A percentile compares a stretch with the other conserved stretches of the same genome.
Evolutionary conservation across 176 grass and related monocot species (phyloP).

Genomic region (Chloris gayana): DNA sequence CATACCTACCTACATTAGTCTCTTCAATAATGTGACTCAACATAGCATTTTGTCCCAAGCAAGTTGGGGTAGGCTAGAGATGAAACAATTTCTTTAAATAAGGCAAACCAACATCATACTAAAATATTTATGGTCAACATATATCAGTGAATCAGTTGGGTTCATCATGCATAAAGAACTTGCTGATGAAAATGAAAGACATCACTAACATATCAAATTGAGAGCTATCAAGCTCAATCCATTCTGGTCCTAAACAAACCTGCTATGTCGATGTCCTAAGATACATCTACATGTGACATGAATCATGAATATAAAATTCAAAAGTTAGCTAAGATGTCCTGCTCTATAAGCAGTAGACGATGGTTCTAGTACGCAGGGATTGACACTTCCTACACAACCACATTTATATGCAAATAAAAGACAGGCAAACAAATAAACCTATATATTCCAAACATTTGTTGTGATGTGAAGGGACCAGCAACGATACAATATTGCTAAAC

Average conservation of each 20-base stretch:
- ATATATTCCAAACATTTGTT: background rate
- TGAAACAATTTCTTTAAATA: background rate
- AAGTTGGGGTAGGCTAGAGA: too few relatives aligned
- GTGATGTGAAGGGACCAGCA: background rate
- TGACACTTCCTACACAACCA: background rate
- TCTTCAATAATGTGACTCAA: too few relatives aligned
- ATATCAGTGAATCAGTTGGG: background rate
- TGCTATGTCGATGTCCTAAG: background rate
- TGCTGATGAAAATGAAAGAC: background rate
- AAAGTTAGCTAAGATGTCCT: background rate
- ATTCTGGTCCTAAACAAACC: background rate
- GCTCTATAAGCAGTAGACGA: background rate
- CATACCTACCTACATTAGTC: background rate
- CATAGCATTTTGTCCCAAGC: too few relatives aligned
- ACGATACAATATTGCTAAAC: constrained; percentile 18
- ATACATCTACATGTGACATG: background rate
- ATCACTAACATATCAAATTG: background rate
- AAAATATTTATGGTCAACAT: background rate
- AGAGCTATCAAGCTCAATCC: background rate
- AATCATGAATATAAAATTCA: background rate
- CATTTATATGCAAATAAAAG: background rate
- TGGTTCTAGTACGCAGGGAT: background rate
- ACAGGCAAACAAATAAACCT: background rate
- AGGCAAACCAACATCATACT: background rate
- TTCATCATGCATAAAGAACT: background rate